phyloP scores from a whole-genome alignment of 2,329 filamentous ascomycete genomes.

The Fusarium mundagurra region DNA sequence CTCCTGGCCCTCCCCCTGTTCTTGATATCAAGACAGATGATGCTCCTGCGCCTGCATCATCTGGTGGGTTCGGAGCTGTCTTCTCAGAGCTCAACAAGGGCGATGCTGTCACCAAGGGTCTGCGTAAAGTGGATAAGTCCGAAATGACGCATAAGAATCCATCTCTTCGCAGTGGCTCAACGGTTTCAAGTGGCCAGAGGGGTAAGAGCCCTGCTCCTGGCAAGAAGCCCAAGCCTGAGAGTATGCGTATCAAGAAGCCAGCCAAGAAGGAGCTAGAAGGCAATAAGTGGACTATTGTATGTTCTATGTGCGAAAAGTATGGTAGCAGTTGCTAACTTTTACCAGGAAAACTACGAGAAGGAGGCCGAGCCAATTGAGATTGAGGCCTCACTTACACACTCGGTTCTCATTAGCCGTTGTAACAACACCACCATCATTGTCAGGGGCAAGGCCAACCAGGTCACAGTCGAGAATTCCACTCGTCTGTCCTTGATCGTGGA shows the following conservation, averaged over 20 bases:
- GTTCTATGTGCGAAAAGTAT: slow-evolving; percentile 42
- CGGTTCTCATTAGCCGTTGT: slow-evolving; percentile 91
- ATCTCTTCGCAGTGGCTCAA: slow-evolving; percentile 76
- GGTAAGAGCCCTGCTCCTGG: slow-evolving; percentile 88
- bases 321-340: slow-evolving; percentile 1
- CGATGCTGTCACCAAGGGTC: slow-evolving; percentile 83
- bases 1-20: slow-evolving; percentile 75
- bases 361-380: slow-evolving; percentile 78
- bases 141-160: slow-evolving; percentile 99
- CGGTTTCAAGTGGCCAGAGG: slow-evolving; percentile 71
- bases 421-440: slow-evolving; percentile 90
- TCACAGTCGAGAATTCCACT: slow-evolving; percentile 90
- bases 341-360: slow-evolving; percentile 89
- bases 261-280: slow-evolving; percentile 81
- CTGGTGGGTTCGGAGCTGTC: slow-evolving; percentile 85
- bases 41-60: slow-evolving; percentile 47
- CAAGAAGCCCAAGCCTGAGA: slow-evolving; percentile 87
- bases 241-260: slow-evolving; percentile 85
- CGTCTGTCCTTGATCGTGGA: slow-evolving; percentile 89
- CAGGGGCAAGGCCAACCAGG: slow-evolving; percentile 94
- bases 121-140: slow-evolving; percentile 93
- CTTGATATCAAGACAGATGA: slow-evolving; percentile 64
- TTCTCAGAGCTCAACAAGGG: slow-evolving; percentile 94
- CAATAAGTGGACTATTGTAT: slow-evolving; percentile 91
- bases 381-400: slow-evolving; percentile 83